Evolutionary conservation across 192 early-diverging fungal genomes (phyloP).

Genomic region (Backusella psychrophila): DNA sequence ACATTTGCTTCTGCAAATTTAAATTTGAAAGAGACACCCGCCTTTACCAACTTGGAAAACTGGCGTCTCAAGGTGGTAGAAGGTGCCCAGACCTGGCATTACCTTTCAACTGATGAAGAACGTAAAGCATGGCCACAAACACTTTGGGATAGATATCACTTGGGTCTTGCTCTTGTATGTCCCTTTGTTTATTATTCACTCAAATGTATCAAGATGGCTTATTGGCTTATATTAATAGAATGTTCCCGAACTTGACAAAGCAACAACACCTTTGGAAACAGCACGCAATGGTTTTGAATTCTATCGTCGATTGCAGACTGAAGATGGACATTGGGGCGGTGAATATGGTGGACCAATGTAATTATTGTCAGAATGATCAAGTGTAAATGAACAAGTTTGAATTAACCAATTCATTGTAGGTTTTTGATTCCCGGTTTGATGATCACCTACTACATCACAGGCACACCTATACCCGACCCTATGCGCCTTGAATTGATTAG

Average conservation of each 20-base stretch:
- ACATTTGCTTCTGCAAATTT: conserved; percentile 21
- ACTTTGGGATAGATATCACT: conserved; percentile 84
- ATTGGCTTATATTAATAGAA: conserved; percentile 33
- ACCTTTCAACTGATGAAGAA: conserved; percentile 56
- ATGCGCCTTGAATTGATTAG: conserved; percentile 78
- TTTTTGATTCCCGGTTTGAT: conserved; percentile 92
- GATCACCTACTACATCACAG: conserved; percentile 87
- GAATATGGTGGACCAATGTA: conserved; percentile 95
- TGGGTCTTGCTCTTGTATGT: conserved; percentile 64
- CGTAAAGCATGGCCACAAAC: conserved; percentile 69
- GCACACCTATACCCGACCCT: conserved; percentile 59
- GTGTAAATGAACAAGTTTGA: neutral
- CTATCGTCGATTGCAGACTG: conserved; percentile 81
- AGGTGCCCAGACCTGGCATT: conserved; percentile 93
- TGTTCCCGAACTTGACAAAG: conserved; percentile 48
- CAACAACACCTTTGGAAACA: conserved; percentile 71
- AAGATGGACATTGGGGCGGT: conserved; percentile 94
- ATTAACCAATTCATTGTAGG: conserved; percentile 11
- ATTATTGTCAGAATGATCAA: neutral
- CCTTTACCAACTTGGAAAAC: conserved; percentile 70
- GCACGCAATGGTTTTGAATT: conserved; percentile 95
- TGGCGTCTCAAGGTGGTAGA: conserved; percentile 87
- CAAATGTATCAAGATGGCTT: neutral
- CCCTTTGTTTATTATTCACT: neutral
- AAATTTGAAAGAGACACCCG: conserved; percentile 15